These are phyloP conservation scores for Penicillium fuscoglaucum DNA, from an alignment of 2,329 filamentous ascomycete genomes.

Conservation along the genomic window DNA sequence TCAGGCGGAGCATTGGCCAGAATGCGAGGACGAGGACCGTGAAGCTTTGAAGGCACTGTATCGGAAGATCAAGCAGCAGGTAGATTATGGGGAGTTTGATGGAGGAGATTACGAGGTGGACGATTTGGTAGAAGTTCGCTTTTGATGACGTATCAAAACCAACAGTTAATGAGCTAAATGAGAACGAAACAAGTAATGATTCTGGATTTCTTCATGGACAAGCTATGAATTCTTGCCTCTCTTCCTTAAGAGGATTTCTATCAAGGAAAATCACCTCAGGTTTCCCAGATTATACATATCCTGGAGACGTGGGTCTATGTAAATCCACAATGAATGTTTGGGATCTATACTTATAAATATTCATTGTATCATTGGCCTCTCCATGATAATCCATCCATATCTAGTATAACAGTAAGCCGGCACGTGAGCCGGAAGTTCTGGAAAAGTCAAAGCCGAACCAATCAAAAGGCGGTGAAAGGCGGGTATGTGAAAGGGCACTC, in stretches of 20 bases:
- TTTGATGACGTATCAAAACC: neutral
- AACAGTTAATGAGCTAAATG: neutral
- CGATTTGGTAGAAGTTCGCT: neutral
- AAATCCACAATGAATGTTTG: neutral
- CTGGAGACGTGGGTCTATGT: neutral
- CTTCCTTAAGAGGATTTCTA: neutral
- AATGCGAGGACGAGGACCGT: neutral
- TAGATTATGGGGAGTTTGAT: neutral
- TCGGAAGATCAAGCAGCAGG: neutral
- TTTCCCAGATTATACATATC: neutral
- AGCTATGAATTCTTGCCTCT: neutral
- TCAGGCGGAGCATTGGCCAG: neutral
- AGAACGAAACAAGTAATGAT: neutral
- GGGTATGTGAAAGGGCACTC: neutral
- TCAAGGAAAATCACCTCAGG: too few relatives aligned
- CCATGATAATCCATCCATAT: neutral
- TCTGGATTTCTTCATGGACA: neutral
- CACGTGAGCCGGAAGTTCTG: neutral
- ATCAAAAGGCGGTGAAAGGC: neutral
- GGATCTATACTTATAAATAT: neutral
- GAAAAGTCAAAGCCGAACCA: slow-evolving; percentile 6
- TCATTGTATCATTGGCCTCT: neutral
- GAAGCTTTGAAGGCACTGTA: neutral
- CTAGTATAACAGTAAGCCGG: neutral
- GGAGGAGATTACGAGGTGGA: neutral